Percentiles rank a stretch among this genome's conserved stretches.
Evolutionary conservation across 352 stramenopile species (phyloP).

Genomic region (Pythium graminicola): DNA sequence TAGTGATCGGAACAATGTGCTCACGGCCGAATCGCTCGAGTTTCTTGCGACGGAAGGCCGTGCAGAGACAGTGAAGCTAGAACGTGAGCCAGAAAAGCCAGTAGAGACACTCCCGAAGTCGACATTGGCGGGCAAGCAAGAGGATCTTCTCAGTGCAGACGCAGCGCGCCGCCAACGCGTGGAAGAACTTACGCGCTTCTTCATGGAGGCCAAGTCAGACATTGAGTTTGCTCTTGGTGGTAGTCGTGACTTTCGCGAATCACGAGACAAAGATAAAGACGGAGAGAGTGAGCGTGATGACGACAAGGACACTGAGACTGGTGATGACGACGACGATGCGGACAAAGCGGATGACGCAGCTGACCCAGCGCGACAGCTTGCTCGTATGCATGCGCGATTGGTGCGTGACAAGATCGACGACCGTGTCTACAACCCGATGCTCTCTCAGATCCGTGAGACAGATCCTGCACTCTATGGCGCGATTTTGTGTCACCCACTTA

Average conservation of each 20-base stretch:
- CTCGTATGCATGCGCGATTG: slow-evolving; percentile 44
- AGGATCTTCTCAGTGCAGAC: slow-evolving; percentile 70
- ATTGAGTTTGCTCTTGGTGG: slow-evolving; percentile 83
- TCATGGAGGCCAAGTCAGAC: slow-evolving; percentile 87
- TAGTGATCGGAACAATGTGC: slow-evolving; percentile 60
- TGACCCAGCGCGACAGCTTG: slow-evolving; percentile 43
- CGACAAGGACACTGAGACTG: slow-evolving; percentile 43
- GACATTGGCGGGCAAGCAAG: slow-evolving; percentile 30
- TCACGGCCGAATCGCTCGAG: slow-evolving; percentile 68
- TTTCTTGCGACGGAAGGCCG: slow-evolving; percentile 54
- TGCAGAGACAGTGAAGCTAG: slow-evolving; percentile 67
- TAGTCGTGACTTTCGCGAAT: slow-evolving; percentile 57
- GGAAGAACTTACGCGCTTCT: slow-evolving; percentile 83
- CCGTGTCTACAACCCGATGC: slow-evolving; percentile 72
- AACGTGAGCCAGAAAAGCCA: slow-evolving; percentile 54
- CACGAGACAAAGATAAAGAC: slow-evolving; percentile 67
- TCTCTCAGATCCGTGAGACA: slow-evolving; percentile 67
- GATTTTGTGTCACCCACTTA: slow-evolving; percentile 76
- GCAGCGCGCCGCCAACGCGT: slow-evolving; percentile 70
- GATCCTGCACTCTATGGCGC: slow-evolving; percentile 79
- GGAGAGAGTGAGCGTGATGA: slow-evolving; percentile 58
- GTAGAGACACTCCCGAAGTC: slow-evolving; percentile 18
- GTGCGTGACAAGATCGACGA: slow-evolving; percentile 66
- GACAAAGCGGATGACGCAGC: slow-evolving; percentile 35
- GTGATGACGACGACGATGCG: slow-evolving; percentile 47